Conservation (phyloP, 2,329 filamentous ascomycete genomes). For the Nothomitra cinnamomea region DNA sequence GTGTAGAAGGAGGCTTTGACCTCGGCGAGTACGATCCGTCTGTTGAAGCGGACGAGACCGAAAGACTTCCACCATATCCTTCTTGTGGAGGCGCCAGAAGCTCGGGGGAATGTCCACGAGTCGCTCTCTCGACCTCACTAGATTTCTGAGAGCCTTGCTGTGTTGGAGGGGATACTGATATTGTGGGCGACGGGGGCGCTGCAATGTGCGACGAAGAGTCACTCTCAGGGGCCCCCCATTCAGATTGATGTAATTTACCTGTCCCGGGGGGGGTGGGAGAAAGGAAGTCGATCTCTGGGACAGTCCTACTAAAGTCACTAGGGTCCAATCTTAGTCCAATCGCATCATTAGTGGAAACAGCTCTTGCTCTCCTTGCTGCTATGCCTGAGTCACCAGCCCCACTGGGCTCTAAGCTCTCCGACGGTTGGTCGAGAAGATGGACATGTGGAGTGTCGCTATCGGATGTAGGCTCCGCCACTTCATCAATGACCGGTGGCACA, state of each 20-base stretch:
- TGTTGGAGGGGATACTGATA: conserved; percentile 24
- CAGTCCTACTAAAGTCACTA: neutral
- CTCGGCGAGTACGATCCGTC: neutral
- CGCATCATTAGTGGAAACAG: conserved; percentile 3
- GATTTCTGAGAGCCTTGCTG: conserved; percentile 15
- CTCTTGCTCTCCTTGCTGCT: neutral
- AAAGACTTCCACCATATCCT: conserved; percentile 5
- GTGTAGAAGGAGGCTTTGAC: neutral
- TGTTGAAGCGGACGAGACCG: neutral
- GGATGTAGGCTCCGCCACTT: neutral
- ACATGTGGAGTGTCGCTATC: conserved; percentile 7
- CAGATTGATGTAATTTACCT: neutral
- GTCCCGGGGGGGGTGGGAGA: neutral
- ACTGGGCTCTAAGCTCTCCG: conserved; percentile 13
- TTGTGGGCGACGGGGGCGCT: conserved; percentile 20
- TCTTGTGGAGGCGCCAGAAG: conserved; percentile 27
- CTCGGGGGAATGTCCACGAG: conserved; percentile 19
- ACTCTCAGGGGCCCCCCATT: neutral
- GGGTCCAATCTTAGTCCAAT: neutral
- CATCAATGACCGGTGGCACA: neutral
- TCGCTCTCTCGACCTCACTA: conserved; percentile 15
- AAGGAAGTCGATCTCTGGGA: conserved; percentile 1
- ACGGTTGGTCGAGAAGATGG: conserved; percentile 20
- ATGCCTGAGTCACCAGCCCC: neutral
- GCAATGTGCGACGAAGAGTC: neutral